Evolutionary conservation across 2,329 filamentous ascomycete species (phyloP).

Genomic region (Aspergillus luchuensis): DNA sequence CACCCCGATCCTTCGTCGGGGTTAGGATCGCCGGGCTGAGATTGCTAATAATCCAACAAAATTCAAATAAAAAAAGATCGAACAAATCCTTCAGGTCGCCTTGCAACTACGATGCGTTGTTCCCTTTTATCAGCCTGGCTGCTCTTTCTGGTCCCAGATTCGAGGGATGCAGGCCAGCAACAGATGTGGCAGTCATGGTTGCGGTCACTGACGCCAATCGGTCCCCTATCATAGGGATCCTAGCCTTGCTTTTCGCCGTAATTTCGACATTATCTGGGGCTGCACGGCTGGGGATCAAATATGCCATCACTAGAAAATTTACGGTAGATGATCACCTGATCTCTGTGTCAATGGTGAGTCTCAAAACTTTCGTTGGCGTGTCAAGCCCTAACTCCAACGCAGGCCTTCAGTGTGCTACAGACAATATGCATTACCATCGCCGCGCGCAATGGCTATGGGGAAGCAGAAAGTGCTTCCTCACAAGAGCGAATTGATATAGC

Average conservation of each 20-base stretch:
- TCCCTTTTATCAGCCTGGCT: not conserved
- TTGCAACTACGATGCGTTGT: not conserved
- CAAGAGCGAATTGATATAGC: not conserved
- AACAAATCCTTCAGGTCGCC: not conserved
- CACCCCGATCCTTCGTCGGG: not conserved
- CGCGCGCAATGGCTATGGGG: not conserved
- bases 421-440: not conserved
- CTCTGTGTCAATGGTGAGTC: not conserved
- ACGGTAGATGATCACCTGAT: constrained; percentile 1
- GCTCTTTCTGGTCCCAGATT: not conserved
- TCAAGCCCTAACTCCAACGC: not conserved
- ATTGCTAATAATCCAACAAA: not conserved
- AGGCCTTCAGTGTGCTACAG: not conserved
- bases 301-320: not conserved
- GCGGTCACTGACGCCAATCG: not conserved
- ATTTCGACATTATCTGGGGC: not conserved
- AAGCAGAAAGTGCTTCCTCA: not conserved
- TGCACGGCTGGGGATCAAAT: not conserved
- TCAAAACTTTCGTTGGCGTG: not conserved
- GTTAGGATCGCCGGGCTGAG: not conserved
- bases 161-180: not conserved
- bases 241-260: not conserved
- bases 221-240: constrained; percentile 1
- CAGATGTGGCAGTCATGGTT: not conserved
- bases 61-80: not conserved